Evolutionary conservation across 116 monocot genomes (phyloP).

Genomic region (Cymodocea nodosa): DNA sequence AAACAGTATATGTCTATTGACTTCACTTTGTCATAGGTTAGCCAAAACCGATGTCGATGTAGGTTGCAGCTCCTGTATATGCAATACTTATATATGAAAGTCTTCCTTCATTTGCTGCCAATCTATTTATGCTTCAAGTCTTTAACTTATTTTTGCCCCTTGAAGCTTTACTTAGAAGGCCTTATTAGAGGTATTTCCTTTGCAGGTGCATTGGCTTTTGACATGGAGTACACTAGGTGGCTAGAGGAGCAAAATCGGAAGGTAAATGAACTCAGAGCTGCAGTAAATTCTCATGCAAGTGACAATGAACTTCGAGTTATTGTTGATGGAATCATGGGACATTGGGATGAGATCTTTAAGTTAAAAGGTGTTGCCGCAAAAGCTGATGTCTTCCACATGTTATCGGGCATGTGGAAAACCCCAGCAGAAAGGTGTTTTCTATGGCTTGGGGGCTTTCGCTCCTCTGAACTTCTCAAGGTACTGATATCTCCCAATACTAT

Average conservation of each 20-base stretch:
- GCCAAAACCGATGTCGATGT: too few relatives aligned
- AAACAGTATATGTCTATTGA: too few relatives aligned
- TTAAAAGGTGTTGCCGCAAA: slow-evolving; percentile 75
- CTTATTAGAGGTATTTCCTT: not conserved
- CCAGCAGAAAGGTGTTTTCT: slow-evolving; percentile 96
- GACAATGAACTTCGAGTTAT: slow-evolving; percentile 69
- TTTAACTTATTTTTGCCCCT: too few relatives aligned
- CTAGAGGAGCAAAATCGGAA: slow-evolving; percentile 78
- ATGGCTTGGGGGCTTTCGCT: slow-evolving; percentile 99
- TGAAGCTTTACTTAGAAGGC: not conserved
- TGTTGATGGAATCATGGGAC: slow-evolving; percentile 61
- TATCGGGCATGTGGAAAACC: slow-evolving; percentile 99
- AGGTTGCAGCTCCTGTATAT: too few relatives aligned
- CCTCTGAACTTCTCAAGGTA: slow-evolving; percentile 95
- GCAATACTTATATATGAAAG: too few relatives aligned
- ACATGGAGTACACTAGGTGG: slow-evolving; percentile 88
- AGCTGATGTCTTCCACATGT: slow-evolving; percentile 87
- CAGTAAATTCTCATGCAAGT: slow-evolving; percentile 84
- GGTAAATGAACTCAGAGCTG: slow-evolving; percentile 76
- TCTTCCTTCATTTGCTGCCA: too few relatives aligned
- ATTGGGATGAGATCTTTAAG: slow-evolving; percentile 84
- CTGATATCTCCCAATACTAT: not conserved
- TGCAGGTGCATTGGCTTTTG: slow-evolving; percentile 86
- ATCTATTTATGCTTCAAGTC: too few relatives aligned
- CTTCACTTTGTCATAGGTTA: too few relatives aligned